Base-by-base conservation (phyloP, 768 basidiomycete species). In the Auriculariales sp. region DNA sequence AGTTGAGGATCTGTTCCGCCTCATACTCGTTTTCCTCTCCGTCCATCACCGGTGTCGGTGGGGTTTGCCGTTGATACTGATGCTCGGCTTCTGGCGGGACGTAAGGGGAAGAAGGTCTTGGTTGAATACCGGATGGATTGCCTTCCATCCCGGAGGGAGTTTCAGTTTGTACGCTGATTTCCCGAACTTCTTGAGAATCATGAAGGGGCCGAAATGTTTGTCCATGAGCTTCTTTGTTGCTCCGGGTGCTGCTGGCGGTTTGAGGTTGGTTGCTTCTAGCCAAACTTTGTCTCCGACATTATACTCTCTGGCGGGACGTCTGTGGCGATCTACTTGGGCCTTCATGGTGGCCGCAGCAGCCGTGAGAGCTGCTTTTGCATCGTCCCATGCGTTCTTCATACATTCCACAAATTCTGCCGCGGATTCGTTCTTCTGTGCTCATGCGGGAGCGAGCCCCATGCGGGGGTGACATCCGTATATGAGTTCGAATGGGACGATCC, bases 401-500 rank as follows among this genome's bases (percentile, higher is more conserved):
- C 53, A 11, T 24, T 54, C 27, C 2, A 50, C 53, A 48, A 57
- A 59, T 0, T 58, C 52, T 1, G 56, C 32, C 0, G 57, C 61
- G 2, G 49, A 48, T 25, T 60, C 57, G 0, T 50, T 52, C 10
- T 28, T 25, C 0, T 46, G 28, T 3, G 49, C 42, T 22, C 36
- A 42, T 1, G n/a, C 17, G 0, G 54, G n/a, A 11, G 49, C 35
- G 0, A 39, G 32, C 0, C 54, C 56, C 10, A 50, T 58, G 49
- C 51, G 52, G 0, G 59, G 56, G 12, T 64, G 50, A 2, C 28
- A 52, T 0, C 65, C 63, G 15, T 56, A 48, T 27, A 54, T 60
- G 27, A 65, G 52, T 30, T 48, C 57, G 57, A 69, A 68, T 0
- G 71, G 0, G 67, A 55, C 3, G 55, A 24, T 1, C 53, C 49